A percentile compares a stretch with the other conserved stretches of the same genome.
phyloP scores from a whole-genome alignment of 78 protist genomes.

The Guillardia theta region DNA sequence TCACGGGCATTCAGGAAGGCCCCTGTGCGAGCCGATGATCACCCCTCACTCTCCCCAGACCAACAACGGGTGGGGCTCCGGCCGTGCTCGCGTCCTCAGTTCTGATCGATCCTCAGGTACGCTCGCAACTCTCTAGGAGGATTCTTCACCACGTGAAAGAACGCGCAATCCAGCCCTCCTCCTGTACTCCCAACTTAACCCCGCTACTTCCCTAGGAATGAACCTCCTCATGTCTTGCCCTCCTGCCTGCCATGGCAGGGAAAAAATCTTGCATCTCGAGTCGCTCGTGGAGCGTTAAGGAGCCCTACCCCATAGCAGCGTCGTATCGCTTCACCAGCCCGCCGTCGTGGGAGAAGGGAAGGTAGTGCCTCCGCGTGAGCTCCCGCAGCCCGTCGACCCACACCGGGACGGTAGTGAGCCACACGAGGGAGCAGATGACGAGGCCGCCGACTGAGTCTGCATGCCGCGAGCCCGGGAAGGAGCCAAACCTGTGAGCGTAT shows the following conservation, averaged over 20 bases:
- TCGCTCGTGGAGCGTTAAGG: no score
- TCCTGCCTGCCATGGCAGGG: no score
- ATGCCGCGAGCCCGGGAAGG: not conserved
- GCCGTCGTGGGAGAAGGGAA: no score
- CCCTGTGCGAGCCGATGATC: not conserved
- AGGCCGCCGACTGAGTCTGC: not conserved
- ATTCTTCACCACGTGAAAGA: not conserved
- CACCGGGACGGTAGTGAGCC: not conserved
- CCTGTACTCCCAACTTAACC: no score
- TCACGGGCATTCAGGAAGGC: not conserved
- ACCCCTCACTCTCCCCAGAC: not conserved
- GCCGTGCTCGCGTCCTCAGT: not conserved
- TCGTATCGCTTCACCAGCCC: no score
- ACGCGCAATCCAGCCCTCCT: not conserved
- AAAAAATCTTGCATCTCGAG: not conserved
- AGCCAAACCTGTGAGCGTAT: not conserved
- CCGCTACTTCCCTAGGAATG: no score
- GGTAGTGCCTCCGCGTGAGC: no score
- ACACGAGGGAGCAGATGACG: not conserved
- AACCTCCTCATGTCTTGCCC: no score
- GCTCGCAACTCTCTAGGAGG: not conserved
- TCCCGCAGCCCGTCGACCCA: not conserved
- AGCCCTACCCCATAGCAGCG: no score
- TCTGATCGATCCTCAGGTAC: not conserved
- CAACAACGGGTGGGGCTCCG: not conserved